Conservation (phyloP, 768 basidiomycete species). For the Dacryopinax spathularia region DNA sequence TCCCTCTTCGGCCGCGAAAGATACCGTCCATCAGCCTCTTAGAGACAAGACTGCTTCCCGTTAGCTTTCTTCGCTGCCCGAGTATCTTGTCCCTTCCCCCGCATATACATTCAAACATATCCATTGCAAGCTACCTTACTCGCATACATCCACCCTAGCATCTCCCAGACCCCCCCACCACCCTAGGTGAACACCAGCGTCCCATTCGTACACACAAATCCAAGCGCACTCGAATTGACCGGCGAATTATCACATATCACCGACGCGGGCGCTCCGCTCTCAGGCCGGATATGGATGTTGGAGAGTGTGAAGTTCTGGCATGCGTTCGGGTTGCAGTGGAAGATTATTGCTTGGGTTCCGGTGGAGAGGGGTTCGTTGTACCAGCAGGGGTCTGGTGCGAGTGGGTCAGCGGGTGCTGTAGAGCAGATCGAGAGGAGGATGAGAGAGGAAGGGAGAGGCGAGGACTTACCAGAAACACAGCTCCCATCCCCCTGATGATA, state of each 20-base stretch:
- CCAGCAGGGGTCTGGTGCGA: not conserved
- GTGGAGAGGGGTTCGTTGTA: not conserved
- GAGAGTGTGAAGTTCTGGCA: not conserved
- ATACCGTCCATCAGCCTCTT: too few species aligned
- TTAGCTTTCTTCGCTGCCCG: too few species aligned
- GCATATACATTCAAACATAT: too few species aligned
- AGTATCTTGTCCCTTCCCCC: too few species aligned
- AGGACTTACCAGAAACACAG: not conserved
- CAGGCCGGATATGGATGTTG: not conserved
- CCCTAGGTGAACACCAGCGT: too few species aligned
- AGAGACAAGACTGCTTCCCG: too few species aligned
- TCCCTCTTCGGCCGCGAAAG: too few species aligned
- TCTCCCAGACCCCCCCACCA: too few species aligned
- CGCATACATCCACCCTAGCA: too few species aligned
- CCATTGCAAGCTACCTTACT: too few species aligned
- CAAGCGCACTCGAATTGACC: not conserved
- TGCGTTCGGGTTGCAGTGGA: not conserved
- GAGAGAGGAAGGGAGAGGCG: not conserved
- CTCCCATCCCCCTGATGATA: not conserved
- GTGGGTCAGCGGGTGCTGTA: too few species aligned
- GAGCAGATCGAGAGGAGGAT: too few species aligned
- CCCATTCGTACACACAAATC: not conserved
- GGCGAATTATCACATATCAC: not conserved
- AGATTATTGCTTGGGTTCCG: not conserved
- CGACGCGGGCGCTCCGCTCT: not conserved